Conservation (phyloP, 371 early-diverging fungal species). For the Syncephalastrum racemosum region DNA sequence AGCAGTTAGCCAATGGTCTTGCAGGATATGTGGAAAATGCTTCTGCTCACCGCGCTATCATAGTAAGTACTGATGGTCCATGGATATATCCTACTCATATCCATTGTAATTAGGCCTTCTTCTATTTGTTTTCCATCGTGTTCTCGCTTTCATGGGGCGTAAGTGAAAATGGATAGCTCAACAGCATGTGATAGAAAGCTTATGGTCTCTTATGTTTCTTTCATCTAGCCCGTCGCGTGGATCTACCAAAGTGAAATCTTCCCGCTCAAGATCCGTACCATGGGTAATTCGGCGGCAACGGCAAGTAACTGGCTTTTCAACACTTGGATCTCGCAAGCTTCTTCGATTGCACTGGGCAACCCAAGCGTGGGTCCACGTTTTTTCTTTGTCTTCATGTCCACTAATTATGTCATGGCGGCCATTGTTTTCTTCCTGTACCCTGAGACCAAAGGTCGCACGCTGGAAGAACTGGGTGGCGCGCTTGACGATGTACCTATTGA, state of each 20-base stretch:
- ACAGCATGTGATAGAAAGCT: conserved; percentile 40
- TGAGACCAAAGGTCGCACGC: conserved; percentile 58
- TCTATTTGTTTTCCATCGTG: conserved; percentile 14
- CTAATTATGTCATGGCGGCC: conserved; percentile 28
- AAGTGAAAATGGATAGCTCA: conserved; percentile 3
- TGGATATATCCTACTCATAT: neutral
- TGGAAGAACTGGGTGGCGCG: conserved; percentile 41
- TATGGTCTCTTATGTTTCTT: neutral
- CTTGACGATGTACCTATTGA: conserved; percentile 9
- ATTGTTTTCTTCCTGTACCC: conserved; percentile 55
- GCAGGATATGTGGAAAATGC: conserved; percentile 20
- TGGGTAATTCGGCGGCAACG: conserved; percentile 36
- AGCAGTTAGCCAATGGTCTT: conserved; percentile 18
- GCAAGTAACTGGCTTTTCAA: conserved; percentile 63
- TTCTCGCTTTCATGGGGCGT: conserved; percentile 42
- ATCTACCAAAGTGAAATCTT: conserved; percentile 59
- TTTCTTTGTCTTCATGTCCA: conserved; percentile 48
- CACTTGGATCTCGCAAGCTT: conserved; percentile 42
- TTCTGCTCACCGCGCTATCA: conserved; percentile 33
- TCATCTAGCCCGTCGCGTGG: conserved; percentile 27
- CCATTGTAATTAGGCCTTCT: conserved; percentile 7
- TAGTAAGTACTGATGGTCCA: conserved; percentile 19
- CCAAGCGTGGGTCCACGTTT: conserved; percentile 40
- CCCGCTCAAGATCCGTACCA: conserved; percentile 24
- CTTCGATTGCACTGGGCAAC: conserved; percentile 25